Evolutionary conservation across 805 yeast species (phyloP).

Genomic region (Nakazawaea ernobii): DNA sequence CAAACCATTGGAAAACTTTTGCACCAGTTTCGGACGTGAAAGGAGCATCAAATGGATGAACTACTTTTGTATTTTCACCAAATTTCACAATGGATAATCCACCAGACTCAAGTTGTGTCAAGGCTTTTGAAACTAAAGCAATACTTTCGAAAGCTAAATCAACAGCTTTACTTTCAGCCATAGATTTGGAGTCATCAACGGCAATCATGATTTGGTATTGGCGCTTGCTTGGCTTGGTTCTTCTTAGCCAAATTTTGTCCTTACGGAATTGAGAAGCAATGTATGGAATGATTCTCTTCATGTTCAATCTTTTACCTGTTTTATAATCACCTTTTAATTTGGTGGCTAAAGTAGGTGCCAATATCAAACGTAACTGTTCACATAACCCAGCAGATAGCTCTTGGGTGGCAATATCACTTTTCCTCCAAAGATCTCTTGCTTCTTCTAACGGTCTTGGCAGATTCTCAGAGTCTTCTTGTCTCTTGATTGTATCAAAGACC

Average conservation of each 20-base stretch:
- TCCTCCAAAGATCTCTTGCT: conserved; percentile 76
- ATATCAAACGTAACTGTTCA: conserved; percentile 86
- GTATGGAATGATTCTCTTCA: conserved; percentile 96
- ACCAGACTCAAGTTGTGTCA: conserved; percentile 92
- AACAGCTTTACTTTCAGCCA: conserved; percentile 89
- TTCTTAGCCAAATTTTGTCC: conserved; percentile 96
- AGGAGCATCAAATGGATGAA: conserved; percentile 85
- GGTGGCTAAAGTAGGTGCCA: conserved; percentile 96
- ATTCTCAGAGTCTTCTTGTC: conserved; percentile 19
- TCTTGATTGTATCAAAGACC: conserved; percentile 13
- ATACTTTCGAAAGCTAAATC: conserved; percentile 92
- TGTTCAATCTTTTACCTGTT: conserved; percentile 93
- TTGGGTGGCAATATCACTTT: conserved; percentile 77
- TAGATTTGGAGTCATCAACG: conserved; percentile 94
- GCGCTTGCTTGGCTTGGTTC: conserved; percentile 96
- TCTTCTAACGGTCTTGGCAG: conserved; percentile 54
- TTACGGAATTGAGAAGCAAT: conserved; percentile 96
- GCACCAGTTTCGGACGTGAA: conserved; percentile 84
- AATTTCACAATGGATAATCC: conserved; percentile 85
- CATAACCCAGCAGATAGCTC: conserved; percentile 83
- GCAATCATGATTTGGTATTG: conserved; percentile 97
- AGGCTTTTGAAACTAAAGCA: conserved; percentile 88
- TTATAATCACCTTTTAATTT: conserved; percentile 93
- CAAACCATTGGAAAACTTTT: conserved; percentile 78
- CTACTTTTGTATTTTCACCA: conserved; percentile 78